These are phyloP conservation scores for Glycine soja DNA, from an alignment of 306 rosid species.

Conservation along the genomic window DNA sequence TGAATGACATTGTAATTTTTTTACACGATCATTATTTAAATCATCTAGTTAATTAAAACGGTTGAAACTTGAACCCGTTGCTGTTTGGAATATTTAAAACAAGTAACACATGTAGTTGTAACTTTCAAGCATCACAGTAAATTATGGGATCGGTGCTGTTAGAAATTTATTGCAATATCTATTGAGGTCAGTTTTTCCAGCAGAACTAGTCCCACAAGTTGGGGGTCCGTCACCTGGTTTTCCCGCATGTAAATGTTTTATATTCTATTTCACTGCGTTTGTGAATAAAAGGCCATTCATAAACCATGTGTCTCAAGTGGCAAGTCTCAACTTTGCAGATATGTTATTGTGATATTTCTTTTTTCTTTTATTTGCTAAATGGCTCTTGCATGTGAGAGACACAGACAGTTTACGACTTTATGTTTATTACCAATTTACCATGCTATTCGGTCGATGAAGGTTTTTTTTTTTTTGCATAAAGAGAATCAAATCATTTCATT, in stretches of 20 bases:
- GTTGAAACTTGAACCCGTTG: neutral
- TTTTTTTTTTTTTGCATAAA: too few relatives aligned
- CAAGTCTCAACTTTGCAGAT: neutral
- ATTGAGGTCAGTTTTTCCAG: conserved; percentile 6
- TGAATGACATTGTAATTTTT: neutral
- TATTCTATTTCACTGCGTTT: conserved; percentile 22
- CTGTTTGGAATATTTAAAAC: neutral
- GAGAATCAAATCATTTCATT: too few relatives aligned
- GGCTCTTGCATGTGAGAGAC: neutral
- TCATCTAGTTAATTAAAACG: neutral
- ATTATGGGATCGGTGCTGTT: neutral
- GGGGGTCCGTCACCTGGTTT: neutral
- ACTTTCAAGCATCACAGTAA: neutral
- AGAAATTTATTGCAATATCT: conserved; percentile 40
- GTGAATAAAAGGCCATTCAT: conserved; percentile 1
- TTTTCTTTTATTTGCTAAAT: neutral
- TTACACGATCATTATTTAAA: too few relatives aligned
- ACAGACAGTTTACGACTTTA: neutral
- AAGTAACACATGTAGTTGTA: neutral
- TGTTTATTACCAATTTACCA: neutral
- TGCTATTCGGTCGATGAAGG: neutral
- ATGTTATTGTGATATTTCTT: neutral
- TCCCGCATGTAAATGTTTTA: conserved; percentile 1
- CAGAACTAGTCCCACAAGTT: conserved; percentile 15
- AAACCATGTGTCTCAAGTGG: neutral